Conservation (phyloP, 2,329 filamentous ascomycete species). For the Nothopassalora personata region DNA sequence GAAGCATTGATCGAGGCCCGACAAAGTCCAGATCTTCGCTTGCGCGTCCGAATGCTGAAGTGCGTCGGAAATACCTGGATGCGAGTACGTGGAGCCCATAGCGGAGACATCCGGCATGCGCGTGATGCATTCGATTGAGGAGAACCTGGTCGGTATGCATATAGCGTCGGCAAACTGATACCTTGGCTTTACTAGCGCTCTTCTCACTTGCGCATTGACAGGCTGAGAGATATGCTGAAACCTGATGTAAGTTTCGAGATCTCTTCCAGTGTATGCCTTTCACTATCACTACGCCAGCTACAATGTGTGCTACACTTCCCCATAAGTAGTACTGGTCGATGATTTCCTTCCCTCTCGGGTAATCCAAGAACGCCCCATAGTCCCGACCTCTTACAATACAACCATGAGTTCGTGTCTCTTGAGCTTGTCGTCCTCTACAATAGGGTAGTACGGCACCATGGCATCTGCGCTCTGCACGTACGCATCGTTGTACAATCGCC, state of each 20-base stretch:
- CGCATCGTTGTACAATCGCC: constrained; percentile 93
- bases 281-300: not conserved
- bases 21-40: not conserved
- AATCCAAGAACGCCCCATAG: not conserved
- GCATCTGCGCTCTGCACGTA: constrained; percentile 91
- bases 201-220: no score
- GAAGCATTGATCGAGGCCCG: not conserved
- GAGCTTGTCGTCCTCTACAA: constrained; percentile 72
- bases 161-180: not conserved
- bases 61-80: not conserved
- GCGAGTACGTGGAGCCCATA: not conserved
- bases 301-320: not conserved
- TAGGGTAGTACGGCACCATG: constrained; percentile 95
- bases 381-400: constrained; percentile 11
- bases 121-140: not conserved
- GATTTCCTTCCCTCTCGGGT: not conserved
- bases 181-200: no score
- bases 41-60: not conserved
- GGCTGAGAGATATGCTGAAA: no score
- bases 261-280: not conserved
- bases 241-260: not conserved
- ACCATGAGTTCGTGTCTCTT: constrained; percentile 52
- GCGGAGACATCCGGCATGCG: not conserved
- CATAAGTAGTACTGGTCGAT: not conserved
- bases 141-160: not conserved